Percentiles rank a stretch among this genome's conserved stretches.
Conservation (phyloP, 768 basidiomycete species). For the Suillus occidentalis region DNA sequence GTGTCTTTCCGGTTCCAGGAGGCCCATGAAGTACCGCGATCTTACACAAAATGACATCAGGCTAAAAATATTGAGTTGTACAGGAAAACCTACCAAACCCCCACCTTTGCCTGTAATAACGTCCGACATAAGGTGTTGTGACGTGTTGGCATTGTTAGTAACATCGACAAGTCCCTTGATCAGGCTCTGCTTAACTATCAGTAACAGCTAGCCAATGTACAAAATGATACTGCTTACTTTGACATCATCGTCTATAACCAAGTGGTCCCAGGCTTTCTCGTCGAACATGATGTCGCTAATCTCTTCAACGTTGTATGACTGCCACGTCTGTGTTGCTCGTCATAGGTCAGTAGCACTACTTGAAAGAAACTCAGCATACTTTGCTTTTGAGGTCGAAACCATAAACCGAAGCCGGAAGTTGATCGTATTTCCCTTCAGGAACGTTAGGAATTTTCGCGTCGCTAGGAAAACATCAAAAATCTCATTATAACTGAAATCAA, state of each 20-base stretch:
- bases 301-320: constrained; percentile 55
- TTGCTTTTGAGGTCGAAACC: constrained; percentile 65
- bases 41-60: constrained; percentile 7
- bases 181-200: constrained; percentile 29
- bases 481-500: neutral
- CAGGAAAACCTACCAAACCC: constrained; percentile 48
- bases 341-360: neutral
- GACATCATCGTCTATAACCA: constrained; percentile 52
- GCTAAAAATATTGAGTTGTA: neutral
- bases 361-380: neutral
- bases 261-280: constrained; percentile 54
- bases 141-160: constrained; percentile 22
- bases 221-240: constrained; percentile 32
- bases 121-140: constrained; percentile 34
- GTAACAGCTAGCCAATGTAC: constrained; percentile 22
- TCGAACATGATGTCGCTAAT: constrained; percentile 56
- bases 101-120: constrained; percentile 66
- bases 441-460: constrained; percentile 32
- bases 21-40: constrained; percentile 26
- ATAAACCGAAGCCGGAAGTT: constrained; percentile 56
- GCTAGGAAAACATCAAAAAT: neutral
- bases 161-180: constrained; percentile 28
- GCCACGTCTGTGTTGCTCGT: constrained; percentile 38
- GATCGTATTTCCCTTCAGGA: constrained; percentile 51
- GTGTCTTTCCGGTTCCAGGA: constrained; percentile 47